Evolutionary conservation across 495 filamentous ascomycete species (phyloP), one percentile per base, ranked within the genome.

Genomic region (Aspergillus bridgeri): DNA sequence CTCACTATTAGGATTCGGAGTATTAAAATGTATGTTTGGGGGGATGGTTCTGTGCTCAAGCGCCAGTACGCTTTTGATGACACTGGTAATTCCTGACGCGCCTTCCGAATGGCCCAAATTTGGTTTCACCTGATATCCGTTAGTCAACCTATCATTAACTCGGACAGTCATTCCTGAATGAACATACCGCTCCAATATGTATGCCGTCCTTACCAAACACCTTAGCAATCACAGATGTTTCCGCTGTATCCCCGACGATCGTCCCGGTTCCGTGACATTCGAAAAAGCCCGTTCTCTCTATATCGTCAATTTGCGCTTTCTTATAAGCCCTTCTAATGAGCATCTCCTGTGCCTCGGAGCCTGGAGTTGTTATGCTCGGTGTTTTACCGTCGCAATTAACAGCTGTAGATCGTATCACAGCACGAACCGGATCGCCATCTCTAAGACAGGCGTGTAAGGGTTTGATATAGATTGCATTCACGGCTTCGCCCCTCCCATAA

Each of bases 401-500:
- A 1, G 62, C 60, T 0, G 72, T 74, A 4, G 43, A 53, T 0
- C 74, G 59, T 22, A 81, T 75, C 0, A 80, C 56, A 0, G 72
- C 75, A 0, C 78, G 58, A 17, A 81, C 71, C 1, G 71, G 65
- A 53, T 74, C 64, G 0, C 59, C 55, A 18, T 71, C 73, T 3
- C 46, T 13, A 0, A 80, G 29, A 2, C 77, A 76, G 25, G 65
- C 48, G 4, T 51, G 33, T 0, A 72, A 51, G 0, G 5, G 27
- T 47, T 75, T 79, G 4, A 80, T 33, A 21, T 66, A 71, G 2
- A 77, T 43, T 0, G 69, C 68, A 46, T 24, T 61, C n/a, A 74
- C 60, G 0, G 62, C 71, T 59, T 90, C 88, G 9, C 77, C 88
- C 15, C 86, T 78, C 0, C 69, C 83, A 62, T 85, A 90, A 0